Evolutionary conservation across 768 basidiomycete species (phyloP).

Genomic region (Russula olivacea): DNA sequence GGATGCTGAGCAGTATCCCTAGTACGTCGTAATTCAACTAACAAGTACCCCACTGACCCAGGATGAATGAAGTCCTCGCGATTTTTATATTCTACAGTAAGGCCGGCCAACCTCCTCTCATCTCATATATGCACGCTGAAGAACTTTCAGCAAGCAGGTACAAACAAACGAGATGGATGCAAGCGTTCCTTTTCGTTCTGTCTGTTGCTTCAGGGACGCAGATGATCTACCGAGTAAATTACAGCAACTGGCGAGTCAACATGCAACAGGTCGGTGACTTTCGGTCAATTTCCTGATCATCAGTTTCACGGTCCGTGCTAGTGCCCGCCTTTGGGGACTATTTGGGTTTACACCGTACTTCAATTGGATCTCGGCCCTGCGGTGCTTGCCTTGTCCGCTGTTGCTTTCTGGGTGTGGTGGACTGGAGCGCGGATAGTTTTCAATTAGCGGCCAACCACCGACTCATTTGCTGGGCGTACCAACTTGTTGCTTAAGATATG

Average conservation of each 20-base stretch:
- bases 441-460: conserved; percentile 1
- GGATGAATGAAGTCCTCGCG: conserved; percentile 50
- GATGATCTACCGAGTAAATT: conserved; percentile 66
- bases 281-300: not conserved
- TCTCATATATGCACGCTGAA: conserved; percentile 4
- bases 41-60: not conserved
- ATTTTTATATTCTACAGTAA: conserved; percentile 73
- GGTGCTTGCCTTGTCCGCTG: conserved; percentile 46
- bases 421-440: conserved; percentile 40
- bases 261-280: conserved; percentile 59
- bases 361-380: conserved; percentile 64
- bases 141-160: conserved; percentile 54
- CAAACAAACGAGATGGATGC: conserved; percentile 49
- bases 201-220: conserved; percentile 55
- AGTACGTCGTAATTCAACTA: conserved; percentile 42
- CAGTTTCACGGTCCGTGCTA: conserved; percentile 29
- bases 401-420: conserved; percentile 59
- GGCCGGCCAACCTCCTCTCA: conserved; percentile 28
- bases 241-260: conserved; percentile 60
- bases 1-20: conserved; percentile 62
- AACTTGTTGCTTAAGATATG: not conserved
- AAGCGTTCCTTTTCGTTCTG: conserved; percentile 52
- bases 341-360: conserved; percentile 72
- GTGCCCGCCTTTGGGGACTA: conserved; percentile 71
- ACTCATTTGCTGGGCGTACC: not conserved